Percentiles rank a stretch among this genome's conserved stretches.
These are phyloP conservation scores for Neurospora discreta DNA, from an alignment of 495 filamentous ascomycete genomes.

Conservation along the genomic window DNA sequence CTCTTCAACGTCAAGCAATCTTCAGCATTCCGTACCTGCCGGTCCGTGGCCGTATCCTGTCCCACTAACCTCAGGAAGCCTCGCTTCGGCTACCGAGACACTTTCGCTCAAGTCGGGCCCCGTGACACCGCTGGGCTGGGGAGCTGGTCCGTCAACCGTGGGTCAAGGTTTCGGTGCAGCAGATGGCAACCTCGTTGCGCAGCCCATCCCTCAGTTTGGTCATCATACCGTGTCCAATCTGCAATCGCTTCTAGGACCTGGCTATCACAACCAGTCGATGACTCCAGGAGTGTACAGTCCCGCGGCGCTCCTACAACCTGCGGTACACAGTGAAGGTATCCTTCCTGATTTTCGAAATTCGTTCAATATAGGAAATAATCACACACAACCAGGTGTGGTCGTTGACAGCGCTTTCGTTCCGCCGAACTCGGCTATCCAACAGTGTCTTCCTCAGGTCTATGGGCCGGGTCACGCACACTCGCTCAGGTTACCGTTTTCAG, in stretches of 20 bases:
- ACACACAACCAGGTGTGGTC: constrained; percentile 19
- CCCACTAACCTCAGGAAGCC: not conserved
- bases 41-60: constrained; percentile 14
- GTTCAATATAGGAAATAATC: constrained; percentile 22
- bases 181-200: constrained; percentile 13
- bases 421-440: constrained; percentile 15
- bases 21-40: constrained; percentile 6
- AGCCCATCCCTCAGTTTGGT: constrained; percentile 20
- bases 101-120: constrained; percentile 3
- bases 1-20: not conserved
- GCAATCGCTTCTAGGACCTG: constrained; percentile 59
- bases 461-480: constrained; percentile 18
- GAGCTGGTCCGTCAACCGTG: constrained; percentile 2
- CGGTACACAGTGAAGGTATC: constrained; percentile 68
- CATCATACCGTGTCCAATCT: constrained; percentile 39
- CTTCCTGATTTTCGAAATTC: constrained; percentile 29
- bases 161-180: constrained; percentile 4
- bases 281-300: constrained; percentile 67
- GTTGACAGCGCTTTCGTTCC: constrained; percentile 24
- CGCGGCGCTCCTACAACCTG: constrained; percentile 54
- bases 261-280: constrained; percentile 51
- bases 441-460: constrained; percentile 12
- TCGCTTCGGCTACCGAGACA: not conserved
- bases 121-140: constrained; percentile 13
- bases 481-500: constrained; percentile 16